Evolutionary conservation across 1,139 yeast species (phyloP), one percentile per base, ranked within the genome.

Genomic region (Pneumocystis sp.): DNA sequence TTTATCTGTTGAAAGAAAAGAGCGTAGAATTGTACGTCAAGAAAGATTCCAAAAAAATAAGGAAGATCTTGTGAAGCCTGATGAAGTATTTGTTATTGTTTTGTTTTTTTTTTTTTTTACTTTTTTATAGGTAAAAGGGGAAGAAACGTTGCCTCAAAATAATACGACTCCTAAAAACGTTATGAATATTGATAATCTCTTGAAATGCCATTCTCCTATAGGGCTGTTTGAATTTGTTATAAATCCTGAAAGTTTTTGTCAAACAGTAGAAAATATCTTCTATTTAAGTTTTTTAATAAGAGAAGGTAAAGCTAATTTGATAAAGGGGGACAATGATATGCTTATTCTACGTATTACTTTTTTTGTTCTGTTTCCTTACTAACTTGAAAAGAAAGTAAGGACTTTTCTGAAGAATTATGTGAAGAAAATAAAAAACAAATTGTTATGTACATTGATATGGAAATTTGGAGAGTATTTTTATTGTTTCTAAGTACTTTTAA

Each of bases 181-280:
- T 62, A 72, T 62, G 63, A 73, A 39, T 21, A 62, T 73, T 5
- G 69, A 67, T 65, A 61, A 60, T 31, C 42, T 64, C 3, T 66
- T 72, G 21, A 60, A 45, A 8, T 29, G 62, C 34, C 56, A 65
- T n/a, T 61, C 63, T 8, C 81, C 80, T 1, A 79, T 89, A 12
- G 84, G 83, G 67, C 77, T 89, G 65, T 87, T 83, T 72, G 77
- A 80, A 68, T 85, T 87, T 70, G 82, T 89, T 67, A 78, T 90
- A 56, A 84, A 91, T 72, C 96, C 96, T 0, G 66, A 76, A 8
- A 85, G 93, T 5, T 91, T 86, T 74, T 80, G 87, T 1, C 91
- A 87, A 72, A 82, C 93, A 3, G 84, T 90, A 4, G 97, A 91
- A 72, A 89, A 89, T 72, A 76, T 91, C 70, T 91, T 90, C 72